Evolutionary conservation across 1,284 basidiomycete species (phyloP).

Genomic region (Volvariella volvacea): DNA sequence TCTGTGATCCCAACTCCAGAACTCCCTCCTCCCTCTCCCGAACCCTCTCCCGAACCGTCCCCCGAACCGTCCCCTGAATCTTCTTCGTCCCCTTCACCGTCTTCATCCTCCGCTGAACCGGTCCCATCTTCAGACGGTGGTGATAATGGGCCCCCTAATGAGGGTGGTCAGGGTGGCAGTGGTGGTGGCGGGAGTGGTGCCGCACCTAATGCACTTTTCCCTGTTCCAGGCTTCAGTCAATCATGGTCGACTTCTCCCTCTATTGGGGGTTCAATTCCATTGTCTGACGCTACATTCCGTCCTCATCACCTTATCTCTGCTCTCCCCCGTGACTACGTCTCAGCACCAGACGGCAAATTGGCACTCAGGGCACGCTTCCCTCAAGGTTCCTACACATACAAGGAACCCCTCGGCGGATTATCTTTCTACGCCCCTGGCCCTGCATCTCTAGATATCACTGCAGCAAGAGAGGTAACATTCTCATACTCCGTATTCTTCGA

Average conservation of each 20-base stretch:
- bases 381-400: conserved; percentile 48
- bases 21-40: conserved; percentile 5
- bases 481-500: conserved; percentile 57
- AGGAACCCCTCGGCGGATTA: conserved; percentile 46
- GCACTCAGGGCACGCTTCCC: conserved; percentile 52
- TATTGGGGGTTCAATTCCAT: conserved; percentile 25
- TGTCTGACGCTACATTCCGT: conserved; percentile 37
- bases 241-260: conserved; percentile 40
- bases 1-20: conserved; percentile 9
- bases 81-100: conserved; percentile 8
- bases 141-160: not conserved
- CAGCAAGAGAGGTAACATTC: conserved; percentile 49
- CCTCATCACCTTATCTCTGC: conserved; percentile 28
- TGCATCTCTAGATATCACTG: conserved; percentile 33
- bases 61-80: conserved; percentile 9
- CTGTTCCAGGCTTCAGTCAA: conserved; percentile 23
- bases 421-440: conserved; percentile 54
- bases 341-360: conserved; percentile 39
- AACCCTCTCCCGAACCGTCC: not conserved
- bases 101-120: conserved; percentile 12
- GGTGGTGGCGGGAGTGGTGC: conserved; percentile 10
- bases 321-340: conserved; percentile 33
- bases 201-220: conserved; percentile 35
- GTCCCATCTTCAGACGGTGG: conserved; percentile 7
- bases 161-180: conserved; percentile 5